Evolutionary conservation across 306 rosid genomes (phyloP), one percentile per base, ranked within the genome.

Genomic region (Fragaria nilgerrensis): DNA sequence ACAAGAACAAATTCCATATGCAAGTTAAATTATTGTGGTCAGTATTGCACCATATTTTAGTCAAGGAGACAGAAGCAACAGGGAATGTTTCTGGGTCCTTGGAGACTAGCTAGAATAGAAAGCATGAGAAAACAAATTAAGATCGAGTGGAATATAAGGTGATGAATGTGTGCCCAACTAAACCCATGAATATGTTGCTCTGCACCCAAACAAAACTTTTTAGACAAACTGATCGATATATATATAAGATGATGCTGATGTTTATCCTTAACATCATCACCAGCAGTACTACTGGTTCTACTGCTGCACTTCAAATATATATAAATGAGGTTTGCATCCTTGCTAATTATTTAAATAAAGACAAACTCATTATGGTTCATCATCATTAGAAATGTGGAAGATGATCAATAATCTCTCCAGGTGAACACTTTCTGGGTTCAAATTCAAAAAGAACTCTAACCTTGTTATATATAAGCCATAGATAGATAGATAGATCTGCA

Each of bases 61-160:
- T 92, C 90, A 88, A 86, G 87, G 95, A 82, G 96, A 92, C 93
- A 90, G 36, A 68, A 55, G 84, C 4, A 20, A 85, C 90, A 87
- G 90, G 79, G 90, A 84, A 86, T 89, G 94, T 92, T 87, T 85
- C 87, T 77, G 12, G 91, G 88, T 91, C 87, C 84, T 89, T 13
- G 75, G 65, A 23, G 61, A 61, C 70, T 77, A 45, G 53, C 45
- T 36, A 34, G 47, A 65, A 36, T 3, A 36, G 70, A 82, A 80
- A 79, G 58, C 64, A 50, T 75, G 89, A 82, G 82, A 47, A 62
- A 78, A 82, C 81, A 58, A 74, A 76, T 77, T 17, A 53, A 53
- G 27, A 19, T 29, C 6, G 39, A 23, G 55, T 9, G 53, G 47
- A 73, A 52, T 23, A 62, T 37, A 25, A 85, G 5, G 44, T 64